phyloP scores from a whole-genome alignment of 2,329 filamentous ascomycete genomes.

The Madurella fahalii region DNA sequence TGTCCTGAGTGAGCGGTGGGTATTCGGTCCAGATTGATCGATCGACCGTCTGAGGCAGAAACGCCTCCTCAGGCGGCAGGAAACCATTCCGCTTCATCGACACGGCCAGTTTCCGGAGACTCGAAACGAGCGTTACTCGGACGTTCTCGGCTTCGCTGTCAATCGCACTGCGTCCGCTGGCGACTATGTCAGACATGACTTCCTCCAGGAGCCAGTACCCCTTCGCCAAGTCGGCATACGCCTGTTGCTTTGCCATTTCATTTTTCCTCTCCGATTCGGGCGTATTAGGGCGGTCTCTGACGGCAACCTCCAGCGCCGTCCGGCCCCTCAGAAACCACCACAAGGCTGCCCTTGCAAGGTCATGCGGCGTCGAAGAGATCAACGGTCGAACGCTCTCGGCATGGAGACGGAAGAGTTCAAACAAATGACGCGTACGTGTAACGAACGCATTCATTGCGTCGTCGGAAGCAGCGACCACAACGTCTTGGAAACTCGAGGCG shows the following conservation, averaged over 20 bases:
- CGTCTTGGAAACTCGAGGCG: slow-evolving; percentile 42
- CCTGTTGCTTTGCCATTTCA: slow-evolving; percentile 62
- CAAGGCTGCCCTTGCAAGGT: slow-evolving; percentile 67
- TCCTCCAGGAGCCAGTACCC: slow-evolving; percentile 72
- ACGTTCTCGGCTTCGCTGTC: slow-evolving; percentile 49
- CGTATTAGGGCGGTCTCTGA: slow-evolving; percentile 59
- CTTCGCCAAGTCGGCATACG: slow-evolving; percentile 82
- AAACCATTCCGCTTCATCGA: slow-evolving; percentile 84
- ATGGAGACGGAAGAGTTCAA: slow-evolving; percentile 71
- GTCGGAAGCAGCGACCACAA: slow-evolving; percentile 47
- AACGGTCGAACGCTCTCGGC: slow-evolving; percentile 69
- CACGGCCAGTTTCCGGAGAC: slow-evolving; percentile 68
- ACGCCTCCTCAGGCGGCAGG: slow-evolving; percentile 63
- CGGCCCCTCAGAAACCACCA: slow-evolving; percentile 92
- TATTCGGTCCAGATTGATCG: slow-evolving; percentile 80
- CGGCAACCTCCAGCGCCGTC: slow-evolving; percentile 66
- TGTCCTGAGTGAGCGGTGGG: slow-evolving; percentile 67
- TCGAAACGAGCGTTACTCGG: slow-evolving; percentile 55
- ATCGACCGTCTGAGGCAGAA: slow-evolving; percentile 74
- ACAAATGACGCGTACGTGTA: slow-evolving; percentile 66
- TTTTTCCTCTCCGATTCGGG: slow-evolving; percentile 52
- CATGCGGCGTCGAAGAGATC: slow-evolving; percentile 56
- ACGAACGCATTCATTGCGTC: slow-evolving; percentile 68
- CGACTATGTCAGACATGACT: slow-evolving; percentile 47
- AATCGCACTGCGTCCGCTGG: slow-evolving; percentile 38